Conservation (phyloP, 2,329 filamentous ascomycete species). For the Kalaharituber pfeilii region DNA sequence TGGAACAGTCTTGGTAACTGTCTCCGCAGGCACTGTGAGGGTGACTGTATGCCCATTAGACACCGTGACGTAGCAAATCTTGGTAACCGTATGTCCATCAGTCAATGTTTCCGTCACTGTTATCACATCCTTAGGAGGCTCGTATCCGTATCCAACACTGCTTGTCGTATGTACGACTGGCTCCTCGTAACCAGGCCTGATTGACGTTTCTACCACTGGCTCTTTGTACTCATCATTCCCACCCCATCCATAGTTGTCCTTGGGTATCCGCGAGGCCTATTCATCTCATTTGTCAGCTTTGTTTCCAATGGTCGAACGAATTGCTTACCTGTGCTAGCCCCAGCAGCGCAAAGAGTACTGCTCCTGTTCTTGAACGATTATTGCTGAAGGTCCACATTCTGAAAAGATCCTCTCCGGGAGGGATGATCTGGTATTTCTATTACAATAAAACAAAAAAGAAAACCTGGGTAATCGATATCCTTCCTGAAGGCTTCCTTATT, state of each 20-base stretch:
- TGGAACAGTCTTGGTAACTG: background rate
- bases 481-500: background rate
- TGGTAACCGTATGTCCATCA: background rate
- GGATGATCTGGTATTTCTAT: background rate
- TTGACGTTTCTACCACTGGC: background rate
- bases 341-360: background rate
- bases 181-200: too few species aligned
- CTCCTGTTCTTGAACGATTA: background rate
- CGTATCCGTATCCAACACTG: too few species aligned
- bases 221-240: background rate
- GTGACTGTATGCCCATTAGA: background rate
- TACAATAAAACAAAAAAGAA: background rate
- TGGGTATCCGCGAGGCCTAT: background rate
- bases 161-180: background rate
- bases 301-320: background rate
- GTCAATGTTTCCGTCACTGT: background rate
- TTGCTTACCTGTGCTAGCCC: background rate
- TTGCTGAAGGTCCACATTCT: background rate
- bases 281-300: background rate
- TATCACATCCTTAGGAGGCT: background rate
- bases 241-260: background rate
- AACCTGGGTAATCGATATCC: background rate
- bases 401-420: slow-evolving; percentile 1
- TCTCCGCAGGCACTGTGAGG: background rate
- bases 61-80: background rate